Evolutionary conservation across 495 filamentous ascomycete species (phyloP).

Genomic region (Annulohypoxylon moriforme): DNA sequence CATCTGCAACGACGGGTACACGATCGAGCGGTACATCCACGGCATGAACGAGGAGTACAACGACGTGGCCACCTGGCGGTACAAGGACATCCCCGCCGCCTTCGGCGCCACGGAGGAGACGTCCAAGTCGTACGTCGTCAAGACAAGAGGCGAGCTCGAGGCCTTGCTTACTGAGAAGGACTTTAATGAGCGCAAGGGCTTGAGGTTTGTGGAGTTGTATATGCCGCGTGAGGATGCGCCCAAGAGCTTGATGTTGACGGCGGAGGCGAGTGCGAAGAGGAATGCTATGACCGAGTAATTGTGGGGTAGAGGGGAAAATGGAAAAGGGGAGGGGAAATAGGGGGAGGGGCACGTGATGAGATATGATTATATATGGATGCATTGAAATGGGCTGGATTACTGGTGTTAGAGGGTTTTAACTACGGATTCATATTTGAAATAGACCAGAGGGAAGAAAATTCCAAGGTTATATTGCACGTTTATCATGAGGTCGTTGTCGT

Average conservation of each 20-base stretch:
- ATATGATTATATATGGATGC: not conserved
- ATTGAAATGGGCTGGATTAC: not conserved
- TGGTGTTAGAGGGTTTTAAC: conserved; percentile 10
- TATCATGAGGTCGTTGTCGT: not conserved
- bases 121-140: conserved; percentile 73
- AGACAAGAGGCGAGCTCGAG: conserved; percentile 76
- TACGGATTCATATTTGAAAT: not conserved
- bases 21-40: conserved; percentile 80
- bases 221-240: conserved; percentile 88
- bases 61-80: conserved; percentile 80
- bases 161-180: conserved; percentile 72
- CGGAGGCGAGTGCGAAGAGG: conserved; percentile 71
- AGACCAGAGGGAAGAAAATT: not conserved
- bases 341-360: not conserved
- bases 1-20: conserved; percentile 81
- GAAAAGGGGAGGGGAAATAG: not conserved
- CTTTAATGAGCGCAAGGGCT: conserved; percentile 64
- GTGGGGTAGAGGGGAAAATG: not conserved
- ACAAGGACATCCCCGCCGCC: conserved; percentile 70
- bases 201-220: conserved; percentile 85
- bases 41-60: conserved; percentile 84
- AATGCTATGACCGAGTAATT: conserved; percentile 55
- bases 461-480: not conserved
- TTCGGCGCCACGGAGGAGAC: conserved; percentile 72
- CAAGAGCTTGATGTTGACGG: conserved; percentile 74